These are phyloP conservation scores for Saccharomyces hybrid DNA, from an alignment of 1,139 yeast genomes.

Conservation along the genomic window DNA sequence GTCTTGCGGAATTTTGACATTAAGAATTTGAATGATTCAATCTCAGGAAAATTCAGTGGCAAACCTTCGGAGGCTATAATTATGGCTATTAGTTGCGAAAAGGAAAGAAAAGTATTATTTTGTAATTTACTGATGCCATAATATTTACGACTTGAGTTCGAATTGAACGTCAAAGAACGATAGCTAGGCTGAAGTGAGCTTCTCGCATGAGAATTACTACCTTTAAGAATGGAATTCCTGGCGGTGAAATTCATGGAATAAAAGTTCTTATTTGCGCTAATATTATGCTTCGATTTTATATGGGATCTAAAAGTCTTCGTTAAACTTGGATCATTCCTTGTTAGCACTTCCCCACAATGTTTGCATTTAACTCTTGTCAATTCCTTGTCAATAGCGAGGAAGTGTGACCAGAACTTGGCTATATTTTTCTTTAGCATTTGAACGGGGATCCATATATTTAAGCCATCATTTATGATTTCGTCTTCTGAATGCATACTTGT, in stretches of 20 bases:
- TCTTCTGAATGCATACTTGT: not conserved
- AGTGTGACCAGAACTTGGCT: conserved; percentile 16
- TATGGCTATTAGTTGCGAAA: not conserved
- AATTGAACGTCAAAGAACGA: not conserved
- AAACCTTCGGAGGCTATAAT: not conserved
- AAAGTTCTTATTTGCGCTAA: conserved; percentile 8
- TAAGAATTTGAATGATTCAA: not conserved
- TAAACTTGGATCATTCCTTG: conserved; percentile 1
- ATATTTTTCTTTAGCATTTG: conserved; percentile 11
- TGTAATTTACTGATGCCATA: not conserved
- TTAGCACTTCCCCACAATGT: conserved; percentile 14
- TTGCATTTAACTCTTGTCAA: conserved; percentile 12
- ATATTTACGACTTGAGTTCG: not conserved
- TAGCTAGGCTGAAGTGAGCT: not conserved
- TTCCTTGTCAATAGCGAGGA: conserved; percentile 6
- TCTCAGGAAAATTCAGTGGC: not conserved
- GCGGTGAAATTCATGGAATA: conserved; percentile 2
- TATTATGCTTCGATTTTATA: conserved; percentile 10
- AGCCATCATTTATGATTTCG: conserved; percentile 6
- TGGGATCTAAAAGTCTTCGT: conserved; percentile 11
- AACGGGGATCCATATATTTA: conserved; percentile 13
- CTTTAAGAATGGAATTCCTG: not conserved
- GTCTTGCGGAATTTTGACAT: not conserved
- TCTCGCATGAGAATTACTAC: not conserved
- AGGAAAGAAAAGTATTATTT: not conserved